Evolutionary conservation across 371 early-diverging fungal genomes (phyloP).

Genomic region (Mortierella sp.): DNA sequence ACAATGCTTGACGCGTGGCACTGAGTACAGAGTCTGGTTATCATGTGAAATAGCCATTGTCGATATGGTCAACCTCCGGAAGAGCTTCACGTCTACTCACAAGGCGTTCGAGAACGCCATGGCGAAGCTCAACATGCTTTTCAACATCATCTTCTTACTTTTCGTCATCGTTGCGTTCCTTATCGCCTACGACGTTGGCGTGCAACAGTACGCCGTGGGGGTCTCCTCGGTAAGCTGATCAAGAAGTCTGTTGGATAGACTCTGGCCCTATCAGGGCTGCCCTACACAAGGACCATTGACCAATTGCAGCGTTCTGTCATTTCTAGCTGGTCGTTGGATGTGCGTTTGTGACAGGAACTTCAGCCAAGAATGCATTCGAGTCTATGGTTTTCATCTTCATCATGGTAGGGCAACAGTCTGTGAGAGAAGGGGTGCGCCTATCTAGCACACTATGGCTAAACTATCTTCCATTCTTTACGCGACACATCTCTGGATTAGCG

Average conservation of each 20-base stretch:
- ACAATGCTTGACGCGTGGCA: too few species aligned
- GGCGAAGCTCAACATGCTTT: slow-evolving; percentile 43
- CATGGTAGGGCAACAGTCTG: slow-evolving; percentile 17
- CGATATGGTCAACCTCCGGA: slow-evolving; percentile 46
- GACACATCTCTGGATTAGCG: slow-evolving; percentile 10
- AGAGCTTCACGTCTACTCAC: slow-evolving; percentile 42
- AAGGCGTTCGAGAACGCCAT: slow-evolving; percentile 46
- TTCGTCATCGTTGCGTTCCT: slow-evolving; percentile 35
- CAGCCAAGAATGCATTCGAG: slow-evolving; percentile 51
- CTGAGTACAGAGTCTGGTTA: background rate
- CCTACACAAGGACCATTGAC: background rate
- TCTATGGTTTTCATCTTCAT: slow-evolving; percentile 52
- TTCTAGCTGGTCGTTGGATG: slow-evolving; percentile 35
- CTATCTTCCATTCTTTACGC: too few species aligned
- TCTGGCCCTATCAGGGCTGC: too few species aligned
- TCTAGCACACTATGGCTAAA: background rate
- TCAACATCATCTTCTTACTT: slow-evolving; percentile 28
- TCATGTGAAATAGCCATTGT: slow-evolving; percentile 23
- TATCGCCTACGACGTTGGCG: slow-evolving; percentile 30
- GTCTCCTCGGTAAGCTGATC: slow-evolving; percentile 39
- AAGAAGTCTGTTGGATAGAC: too few species aligned
- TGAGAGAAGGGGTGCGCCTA: background rate
- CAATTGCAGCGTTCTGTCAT: background rate
- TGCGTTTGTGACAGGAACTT: slow-evolving; percentile 48
- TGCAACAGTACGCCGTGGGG: slow-evolving; percentile 41